Evolutionary conservation across 2,329 filamentous ascomycete genomes (phyloP).

Genomic region (Cladosporium velox): DNA sequence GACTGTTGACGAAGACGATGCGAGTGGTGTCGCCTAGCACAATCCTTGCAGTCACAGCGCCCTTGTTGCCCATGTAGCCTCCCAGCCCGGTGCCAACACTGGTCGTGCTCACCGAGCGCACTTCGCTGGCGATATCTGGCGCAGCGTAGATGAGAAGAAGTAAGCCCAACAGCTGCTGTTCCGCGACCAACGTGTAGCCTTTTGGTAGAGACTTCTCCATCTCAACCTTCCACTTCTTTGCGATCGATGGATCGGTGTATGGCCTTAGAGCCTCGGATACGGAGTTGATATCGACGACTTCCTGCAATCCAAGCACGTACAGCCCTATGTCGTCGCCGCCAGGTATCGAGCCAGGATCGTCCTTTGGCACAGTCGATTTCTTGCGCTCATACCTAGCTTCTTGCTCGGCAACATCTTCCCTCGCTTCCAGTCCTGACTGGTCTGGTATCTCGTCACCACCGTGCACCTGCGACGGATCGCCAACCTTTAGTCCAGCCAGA

Average conservation of each 20-base stretch:
- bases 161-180: constrained; percentile 84
- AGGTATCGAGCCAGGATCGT: constrained; percentile 51
- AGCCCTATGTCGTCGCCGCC: constrained; percentile 74
- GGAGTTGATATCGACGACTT: constrained; percentile 83
- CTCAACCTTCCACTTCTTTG: constrained; percentile 78
- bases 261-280: constrained; percentile 75
- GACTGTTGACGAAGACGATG: constrained; percentile 86
- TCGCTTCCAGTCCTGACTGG: constrained; percentile 32
- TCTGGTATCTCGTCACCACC: constrained; percentile 21
- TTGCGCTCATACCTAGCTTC: constrained; percentile 50
- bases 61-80: constrained; percentile 96
- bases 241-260: constrained; percentile 71
- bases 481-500: constrained; percentile 56
- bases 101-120: constrained; percentile 79
- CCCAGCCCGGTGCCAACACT: constrained; percentile 86
- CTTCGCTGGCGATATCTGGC: constrained; percentile 68
- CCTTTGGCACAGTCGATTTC: constrained; percentile 45
- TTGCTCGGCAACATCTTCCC: constrained; percentile 51
- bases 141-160: constrained; percentile 84
- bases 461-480: constrained; percentile 26
- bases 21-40: constrained; percentile 87
- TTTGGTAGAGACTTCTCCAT: constrained; percentile 71
- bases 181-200: constrained; percentile 74
- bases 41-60: constrained; percentile 77
- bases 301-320: constrained; percentile 88